Evolutionary conservation across 805 yeast species (phyloP).

Genomic region (Metschnikowia bowlesiae): DNA sequence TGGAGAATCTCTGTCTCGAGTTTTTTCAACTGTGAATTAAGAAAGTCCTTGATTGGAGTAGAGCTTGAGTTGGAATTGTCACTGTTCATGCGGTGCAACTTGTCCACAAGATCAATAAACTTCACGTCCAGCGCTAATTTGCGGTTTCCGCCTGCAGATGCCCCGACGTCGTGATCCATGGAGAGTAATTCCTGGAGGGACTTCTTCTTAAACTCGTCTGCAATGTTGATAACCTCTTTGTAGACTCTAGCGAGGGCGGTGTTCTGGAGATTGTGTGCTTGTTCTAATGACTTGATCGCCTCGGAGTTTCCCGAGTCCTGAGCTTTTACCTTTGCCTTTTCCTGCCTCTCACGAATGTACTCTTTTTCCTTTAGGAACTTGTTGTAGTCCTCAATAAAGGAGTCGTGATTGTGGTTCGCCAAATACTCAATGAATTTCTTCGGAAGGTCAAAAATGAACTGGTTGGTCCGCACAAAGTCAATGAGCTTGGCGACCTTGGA

Average conservation of each 20-base stretch:
- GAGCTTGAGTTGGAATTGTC: conserved; percentile 13
- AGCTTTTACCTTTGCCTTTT: conserved; percentile 8
- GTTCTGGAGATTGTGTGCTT: conserved; percentile 23
- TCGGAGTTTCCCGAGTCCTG: conserved; percentile 3
- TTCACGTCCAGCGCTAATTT: conserved; percentile 23
- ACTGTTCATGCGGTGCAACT: conserved; percentile 30
- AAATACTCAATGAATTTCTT: conserved; percentile 25
- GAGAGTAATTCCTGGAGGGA: conserved; percentile 35
- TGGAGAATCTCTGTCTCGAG: conserved; percentile 31
- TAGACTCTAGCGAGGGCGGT: conserved; percentile 30
- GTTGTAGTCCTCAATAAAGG: conserved; percentile 33
- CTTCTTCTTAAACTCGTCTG: conserved; percentile 31
- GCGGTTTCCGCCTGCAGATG: conserved; percentile 2
- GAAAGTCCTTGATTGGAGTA: conserved; percentile 35
- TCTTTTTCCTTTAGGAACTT: conserved; percentile 25
- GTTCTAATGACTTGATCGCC: conserved; percentile 16
- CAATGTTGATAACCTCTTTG: conserved; percentile 30
- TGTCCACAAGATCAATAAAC: conserved; percentile 37
- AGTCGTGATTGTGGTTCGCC: conserved; percentile 29
- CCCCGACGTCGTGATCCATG: conserved; percentile 31
- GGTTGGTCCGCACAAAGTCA: conserved; percentile 30
- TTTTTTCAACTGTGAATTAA: conserved; percentile 28
- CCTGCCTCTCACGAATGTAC: conserved; percentile 13
- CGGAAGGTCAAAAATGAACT: conserved; percentile 37
- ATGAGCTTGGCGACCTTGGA: conserved; percentile 29